Evolutionary conservation across 345 rosid genomes (phyloP).

Genomic region (Euphorbia tirucalli): DNA sequence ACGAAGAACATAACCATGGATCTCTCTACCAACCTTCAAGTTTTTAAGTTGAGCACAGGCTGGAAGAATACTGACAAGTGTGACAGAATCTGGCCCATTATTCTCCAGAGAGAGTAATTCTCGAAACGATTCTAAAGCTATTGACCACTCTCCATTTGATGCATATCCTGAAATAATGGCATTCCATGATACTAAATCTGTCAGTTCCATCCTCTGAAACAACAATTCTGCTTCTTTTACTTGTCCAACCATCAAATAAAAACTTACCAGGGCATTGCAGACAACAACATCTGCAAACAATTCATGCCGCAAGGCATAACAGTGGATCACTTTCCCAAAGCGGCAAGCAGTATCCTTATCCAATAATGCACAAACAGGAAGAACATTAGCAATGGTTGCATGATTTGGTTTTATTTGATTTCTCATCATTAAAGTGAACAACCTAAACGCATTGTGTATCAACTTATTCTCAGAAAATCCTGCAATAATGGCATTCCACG

Average conservation of each 20-base stretch:
- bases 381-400: slow-evolving; percentile 54
- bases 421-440: slow-evolving; percentile 57
- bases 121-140: slow-evolving; percentile 54
- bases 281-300: slow-evolving; percentile 47
- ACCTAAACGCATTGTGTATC: slow-evolving; percentile 47
- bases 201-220: slow-evolving; percentile 54
- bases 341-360: slow-evolving; percentile 35
- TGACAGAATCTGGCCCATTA: slow-evolving; percentile 55
- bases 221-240: slow-evolving; percentile 54
- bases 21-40: slow-evolving; percentile 47
- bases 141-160: slow-evolving; percentile 54
- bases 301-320: slow-evolving; percentile 54
- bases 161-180: slow-evolving; percentile 71
- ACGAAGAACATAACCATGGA: slow-evolving; percentile 46
- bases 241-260: slow-evolving; percentile 58
- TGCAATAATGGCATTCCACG: slow-evolving; percentile 88
- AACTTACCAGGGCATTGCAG: slow-evolving; percentile 73
- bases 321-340: slow-evolving; percentile 63
- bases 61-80: slow-evolving; percentile 64
- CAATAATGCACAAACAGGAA: slow-evolving; percentile 60
- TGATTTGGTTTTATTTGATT: slow-evolving; percentile 49
- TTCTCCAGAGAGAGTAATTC: slow-evolving; percentile 40
- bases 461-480: slow-evolving; percentile 75
- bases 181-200: slow-evolving; percentile 89
- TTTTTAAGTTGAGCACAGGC: slow-evolving; percentile 53